These are phyloP conservation scores for Curvularia eragrostidis DNA, from an alignment of 2,329 filamentous ascomycete species.

Conservation along the genomic window DNA sequence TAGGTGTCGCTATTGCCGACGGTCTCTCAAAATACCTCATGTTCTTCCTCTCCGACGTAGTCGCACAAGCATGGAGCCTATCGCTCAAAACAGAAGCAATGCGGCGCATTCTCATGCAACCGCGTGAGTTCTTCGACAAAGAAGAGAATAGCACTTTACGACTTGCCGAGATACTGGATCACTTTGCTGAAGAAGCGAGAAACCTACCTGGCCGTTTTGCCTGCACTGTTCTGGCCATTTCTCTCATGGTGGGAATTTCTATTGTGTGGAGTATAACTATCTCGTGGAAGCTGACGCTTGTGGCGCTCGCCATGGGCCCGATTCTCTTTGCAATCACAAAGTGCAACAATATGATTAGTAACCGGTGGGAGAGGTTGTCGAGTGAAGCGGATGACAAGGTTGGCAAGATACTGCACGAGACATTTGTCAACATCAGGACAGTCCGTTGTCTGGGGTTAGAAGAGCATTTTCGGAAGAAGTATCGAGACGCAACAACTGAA, in stretches of 20 bases:
- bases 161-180: slow-evolving; percentile 76
- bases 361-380: slow-evolving; percentile 73
- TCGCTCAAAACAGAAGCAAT: slow-evolving; percentile 72
- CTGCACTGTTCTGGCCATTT: slow-evolving; percentile 70
- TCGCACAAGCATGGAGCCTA: slow-evolving; percentile 79
- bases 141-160: slow-evolving; percentile 68
- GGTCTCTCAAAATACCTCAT: slow-evolving; percentile 69
- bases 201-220: slow-evolving; percentile 81
- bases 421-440: slow-evolving; percentile 78
- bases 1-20: slow-evolving; percentile 72
- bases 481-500: slow-evolving; percentile 58
- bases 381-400: slow-evolving; percentile 68
- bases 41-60: slow-evolving; percentile 74
- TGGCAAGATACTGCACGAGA: slow-evolving; percentile 72
- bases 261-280: slow-evolving; percentile 75
- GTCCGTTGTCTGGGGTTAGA: slow-evolving; percentile 80
- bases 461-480: slow-evolving; percentile 70
- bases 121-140: slow-evolving; percentile 78
- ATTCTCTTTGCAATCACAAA: slow-evolving; percentile 71
- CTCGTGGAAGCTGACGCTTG: slow-evolving; percentile 81
- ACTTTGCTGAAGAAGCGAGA: slow-evolving; percentile 85
- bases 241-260: slow-evolving; percentile 71
- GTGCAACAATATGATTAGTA: slow-evolving; percentile 68
- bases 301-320: slow-evolving; percentile 73
- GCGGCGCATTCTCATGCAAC: slow-evolving; percentile 74